Conservation (phyloP, 768 basidiomycete genomes). For the Pleurotus citrinopileatus region DNA sequence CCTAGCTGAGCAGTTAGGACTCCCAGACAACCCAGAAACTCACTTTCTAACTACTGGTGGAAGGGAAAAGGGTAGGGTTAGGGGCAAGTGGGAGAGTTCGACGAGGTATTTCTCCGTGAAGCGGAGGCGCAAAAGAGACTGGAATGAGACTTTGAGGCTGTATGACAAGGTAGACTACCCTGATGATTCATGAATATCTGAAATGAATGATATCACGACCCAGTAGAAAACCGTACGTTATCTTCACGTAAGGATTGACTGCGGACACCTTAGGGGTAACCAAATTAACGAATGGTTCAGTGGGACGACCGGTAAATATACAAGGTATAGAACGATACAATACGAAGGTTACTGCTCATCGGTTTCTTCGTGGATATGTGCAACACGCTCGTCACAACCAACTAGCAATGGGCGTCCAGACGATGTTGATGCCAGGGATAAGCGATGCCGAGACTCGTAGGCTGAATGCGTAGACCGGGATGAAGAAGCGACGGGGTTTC, state of each 20-base stretch:
- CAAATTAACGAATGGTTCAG: too few species aligned
- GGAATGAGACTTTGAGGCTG: conserved; percentile 82
- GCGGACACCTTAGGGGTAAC: too few species aligned
- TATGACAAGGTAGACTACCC: conserved; percentile 86
- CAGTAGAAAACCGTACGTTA: too few species aligned
- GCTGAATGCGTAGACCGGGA: not conserved
- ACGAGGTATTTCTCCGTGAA: conserved; percentile 78
- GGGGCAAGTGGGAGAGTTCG: conserved; percentile 65
- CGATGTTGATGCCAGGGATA: too few species aligned
- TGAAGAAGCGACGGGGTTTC: not conserved
- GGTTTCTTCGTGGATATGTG: not conserved
- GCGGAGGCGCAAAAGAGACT: conserved; percentile 79
- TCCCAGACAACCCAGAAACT: conserved; percentile 69
- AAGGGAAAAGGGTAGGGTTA: conserved; percentile 68
- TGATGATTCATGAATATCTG: conserved; percentile 28
- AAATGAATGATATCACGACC: not conserved
- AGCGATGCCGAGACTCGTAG: not conserved
- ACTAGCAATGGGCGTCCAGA: not conserved
- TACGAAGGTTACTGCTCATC: not conserved
- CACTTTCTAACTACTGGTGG: conserved; percentile 60
- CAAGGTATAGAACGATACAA: too few species aligned
- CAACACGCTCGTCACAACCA: not conserved
- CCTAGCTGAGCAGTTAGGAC: conserved; percentile 55
- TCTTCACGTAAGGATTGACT: too few species aligned
- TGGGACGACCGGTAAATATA: too few species aligned